Conservation (phyloP, 192 early-diverging fungal genomes). For the Funneliformis geosporum region DNA sequence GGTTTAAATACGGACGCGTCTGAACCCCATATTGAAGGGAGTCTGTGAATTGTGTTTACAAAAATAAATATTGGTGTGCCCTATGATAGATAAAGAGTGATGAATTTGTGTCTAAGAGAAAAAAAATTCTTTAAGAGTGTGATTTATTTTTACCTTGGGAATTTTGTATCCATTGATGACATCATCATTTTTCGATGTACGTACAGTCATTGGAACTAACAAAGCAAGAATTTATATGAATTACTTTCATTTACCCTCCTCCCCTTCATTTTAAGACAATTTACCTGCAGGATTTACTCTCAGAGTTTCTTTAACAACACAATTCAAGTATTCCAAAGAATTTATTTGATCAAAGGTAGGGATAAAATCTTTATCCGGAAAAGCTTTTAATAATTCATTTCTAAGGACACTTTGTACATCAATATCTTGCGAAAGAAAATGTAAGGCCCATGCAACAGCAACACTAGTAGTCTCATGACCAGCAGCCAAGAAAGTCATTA, state of each 20-base stretch:
- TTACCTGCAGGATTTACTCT: conserved; percentile 49
- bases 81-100: neutral
- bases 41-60: conserved; percentile 44
- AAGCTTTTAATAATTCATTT: conserved; percentile 47
- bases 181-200: conserved; percentile 43
- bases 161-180: conserved; percentile 45
- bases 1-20: conserved; percentile 57
- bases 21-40: conserved; percentile 48
- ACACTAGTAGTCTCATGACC: conserved; percentile 63
- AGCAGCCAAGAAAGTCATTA: conserved; percentile 59
- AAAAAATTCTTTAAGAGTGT: neutral
- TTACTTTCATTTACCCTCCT: neutral
- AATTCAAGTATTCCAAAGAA: conserved; percentile 49
- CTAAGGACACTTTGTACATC: conserved; percentile 46
- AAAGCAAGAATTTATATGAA: neutral
- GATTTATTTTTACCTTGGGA: conserved; percentile 43
- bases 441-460: conserved; percentile 53
- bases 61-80: conserved; percentile 43
- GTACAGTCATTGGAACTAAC: conserved; percentile 48
- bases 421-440: conserved; percentile 49
- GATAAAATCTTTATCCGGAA: conserved; percentile 32
- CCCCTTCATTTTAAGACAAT: no score
- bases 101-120: neutral
- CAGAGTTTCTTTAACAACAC: conserved; percentile 54
- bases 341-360: conserved; percentile 53